A percentile compares a stretch with the other conserved stretches of the same genome.
Conservation (phyloP, 2,329 filamentous ascomycete genomes). For the Coniella vitis region DNA sequence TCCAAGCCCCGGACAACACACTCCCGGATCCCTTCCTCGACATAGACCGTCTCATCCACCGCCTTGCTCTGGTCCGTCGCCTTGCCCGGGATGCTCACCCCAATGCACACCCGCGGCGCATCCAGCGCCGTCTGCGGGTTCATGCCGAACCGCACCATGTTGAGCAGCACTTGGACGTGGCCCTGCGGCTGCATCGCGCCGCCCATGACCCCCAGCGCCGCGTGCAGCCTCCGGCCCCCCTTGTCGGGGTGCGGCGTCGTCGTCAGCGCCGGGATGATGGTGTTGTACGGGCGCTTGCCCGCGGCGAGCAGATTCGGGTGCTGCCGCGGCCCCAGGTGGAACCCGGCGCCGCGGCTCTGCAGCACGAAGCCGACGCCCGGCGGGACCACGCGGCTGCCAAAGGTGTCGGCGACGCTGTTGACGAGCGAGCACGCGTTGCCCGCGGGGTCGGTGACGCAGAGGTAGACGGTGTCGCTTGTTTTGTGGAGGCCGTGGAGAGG, state of each 20-base stretch:
- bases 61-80: slow-evolving; percentile 43
- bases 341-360: slow-evolving; percentile 84
- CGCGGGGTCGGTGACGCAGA: slow-evolving; percentile 70
- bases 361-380: slow-evolving; percentile 80
- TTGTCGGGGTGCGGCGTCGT: no score
- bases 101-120: slow-evolving; percentile 79
- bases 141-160: slow-evolving; percentile 74
- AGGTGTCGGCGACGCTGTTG: slow-evolving; percentile 83
- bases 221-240: slow-evolving; percentile 65
- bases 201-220: slow-evolving; percentile 90
- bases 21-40: slow-evolving; percentile 72
- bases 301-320: slow-evolving; percentile 78
- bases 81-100: slow-evolving; percentile 54
- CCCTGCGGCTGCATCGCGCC: slow-evolving; percentile 97
- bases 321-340: slow-evolving; percentile 54
- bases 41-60: slow-evolving; percentile 58
- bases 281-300: slow-evolving; percentile 86
- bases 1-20: slow-evolving; percentile 58
- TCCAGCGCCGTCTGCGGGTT: slow-evolving; percentile 83
- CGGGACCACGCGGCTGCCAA: slow-evolving; percentile 84
- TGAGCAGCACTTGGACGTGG: slow-evolving; percentile 84
- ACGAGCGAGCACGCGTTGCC: slow-evolving; percentile 94
- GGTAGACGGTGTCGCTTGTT: slow-evolving; percentile 89
- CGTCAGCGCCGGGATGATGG: slow-evolving; percentile 86
- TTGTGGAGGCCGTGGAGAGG: no score